These are phyloP conservation scores for Gynochthodes officinalis DNA, from an alignment of 257 asterid species.

Conservation along the genomic window DNA sequence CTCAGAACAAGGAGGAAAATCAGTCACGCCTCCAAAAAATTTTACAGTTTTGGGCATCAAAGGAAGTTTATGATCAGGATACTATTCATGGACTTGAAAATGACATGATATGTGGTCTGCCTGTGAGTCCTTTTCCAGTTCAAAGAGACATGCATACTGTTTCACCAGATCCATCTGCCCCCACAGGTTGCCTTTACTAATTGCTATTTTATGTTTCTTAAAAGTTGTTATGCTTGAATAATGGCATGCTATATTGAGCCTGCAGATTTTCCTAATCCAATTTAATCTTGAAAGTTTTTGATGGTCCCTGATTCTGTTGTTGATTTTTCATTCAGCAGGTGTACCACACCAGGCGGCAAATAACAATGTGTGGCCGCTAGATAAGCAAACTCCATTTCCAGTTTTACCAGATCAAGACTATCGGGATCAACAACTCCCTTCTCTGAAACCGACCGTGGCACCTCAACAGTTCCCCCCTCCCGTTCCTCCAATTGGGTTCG, in stretches of 20 bases:
- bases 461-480: constrained; percentile 65
- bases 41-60: constrained; percentile 92
- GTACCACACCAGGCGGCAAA: constrained; percentile 43
- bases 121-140: constrained; percentile 51
- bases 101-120: constrained; percentile 69
- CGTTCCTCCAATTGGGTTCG: constrained; percentile 46
- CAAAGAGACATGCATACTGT: constrained; percentile 40
- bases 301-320: background rate
- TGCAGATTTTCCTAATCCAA: background rate
- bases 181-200: constrained; percentile 42
- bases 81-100: constrained; percentile 67
- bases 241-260: background rate
- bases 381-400: constrained; percentile 40
- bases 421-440: constrained; percentile 49
- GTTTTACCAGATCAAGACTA: constrained; percentile 46
- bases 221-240: constrained; percentile 2
- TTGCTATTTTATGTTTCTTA: constrained; percentile 2
- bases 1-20: constrained; percentile 86
- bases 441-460: constrained; percentile 42
- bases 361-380: constrained; percentile 56
- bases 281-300: background rate
- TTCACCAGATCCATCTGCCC: constrained; percentile 51
- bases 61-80: constrained; percentile 90
- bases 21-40: constrained; percentile 91
- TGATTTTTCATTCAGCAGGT: constrained; percentile 20